Conservation (phyloP, 192 early-diverging fungal genomes). For the Powellomyces hirtus region DNA sequence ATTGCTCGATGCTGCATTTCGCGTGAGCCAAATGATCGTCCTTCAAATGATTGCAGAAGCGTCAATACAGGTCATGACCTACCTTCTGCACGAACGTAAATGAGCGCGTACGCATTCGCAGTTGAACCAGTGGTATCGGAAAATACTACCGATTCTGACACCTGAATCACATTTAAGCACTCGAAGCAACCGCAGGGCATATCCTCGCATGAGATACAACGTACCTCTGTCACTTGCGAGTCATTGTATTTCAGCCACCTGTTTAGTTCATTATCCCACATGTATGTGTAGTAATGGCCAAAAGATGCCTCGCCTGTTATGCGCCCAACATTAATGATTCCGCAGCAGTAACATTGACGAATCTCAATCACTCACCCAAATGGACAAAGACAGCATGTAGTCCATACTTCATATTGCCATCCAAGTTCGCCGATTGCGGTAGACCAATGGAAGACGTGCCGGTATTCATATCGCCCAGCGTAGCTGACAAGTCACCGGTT, state of each 20-base stretch:
- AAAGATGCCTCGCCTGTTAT: constrained; percentile 41
- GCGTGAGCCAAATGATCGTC: too few species aligned
- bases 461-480: too few species aligned
- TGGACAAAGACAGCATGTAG: constrained; percentile 41
- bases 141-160: constrained; percentile 34
- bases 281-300: constrained; percentile 45
- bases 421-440: too few species aligned
- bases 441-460: too few species aligned
- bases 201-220: too few species aligned
- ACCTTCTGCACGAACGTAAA: constrained; percentile 25
- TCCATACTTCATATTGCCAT: constrained; percentile 26
- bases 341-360: too few species aligned
- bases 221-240: constrained; percentile 28
- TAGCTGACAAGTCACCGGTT: too few species aligned
- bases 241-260: constrained; percentile 47
- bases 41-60: too few species aligned
- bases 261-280: constrained; percentile 20
- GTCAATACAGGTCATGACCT: too few species aligned
- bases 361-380: constrained; percentile 8
- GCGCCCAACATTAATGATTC: too few species aligned
- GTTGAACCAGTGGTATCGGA: constrained; percentile 31
- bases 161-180: neutral
- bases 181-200: neutral
- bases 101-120: constrained; percentile 32
- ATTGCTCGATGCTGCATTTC: neutral